These are phyloP conservation scores for Cryptosporidium muris DNA, from an alignment of 169 alveolate genomes.

Conservation along the genomic window DNA sequence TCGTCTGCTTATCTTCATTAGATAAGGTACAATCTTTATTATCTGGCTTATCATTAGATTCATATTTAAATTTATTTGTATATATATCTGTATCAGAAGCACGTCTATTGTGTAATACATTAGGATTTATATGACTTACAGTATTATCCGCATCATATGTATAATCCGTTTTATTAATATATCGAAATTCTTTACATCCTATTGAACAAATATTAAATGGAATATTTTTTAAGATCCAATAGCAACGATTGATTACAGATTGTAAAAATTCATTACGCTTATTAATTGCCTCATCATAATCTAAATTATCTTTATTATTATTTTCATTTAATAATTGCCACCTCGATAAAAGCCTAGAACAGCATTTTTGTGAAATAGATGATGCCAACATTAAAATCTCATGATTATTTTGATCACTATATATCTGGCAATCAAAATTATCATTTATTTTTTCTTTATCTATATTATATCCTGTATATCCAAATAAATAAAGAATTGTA, in stretches of 20 bases:
- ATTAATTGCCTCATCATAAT: background rate
- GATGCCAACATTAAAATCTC: slow-evolving; percentile 10
- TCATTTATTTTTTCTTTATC: too few relatives aligned
- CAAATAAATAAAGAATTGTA: slow-evolving; percentile 43
- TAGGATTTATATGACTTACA: background rate
- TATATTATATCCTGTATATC: background rate
- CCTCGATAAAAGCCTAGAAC: slow-evolving; percentile 34
- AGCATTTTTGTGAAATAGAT: slow-evolving; percentile 28
- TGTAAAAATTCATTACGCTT: slow-evolving; percentile 7
- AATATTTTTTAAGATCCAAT: slow-evolving; percentile 44
- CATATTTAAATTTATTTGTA: too few relatives aligned
- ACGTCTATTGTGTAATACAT: slow-evolving; percentile 35
- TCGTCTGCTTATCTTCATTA: background rate
- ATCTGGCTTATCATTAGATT: too few relatives aligned
- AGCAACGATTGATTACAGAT: slow-evolving; percentile 23
- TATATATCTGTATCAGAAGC: slow-evolving; percentile 56
- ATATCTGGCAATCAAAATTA: background rate
- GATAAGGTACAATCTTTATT: too few relatives aligned
- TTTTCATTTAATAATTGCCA: slow-evolving; percentile 13
- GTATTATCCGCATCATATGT: background rate
- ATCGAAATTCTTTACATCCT: background rate
- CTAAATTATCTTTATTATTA: slow-evolving; percentile 20
- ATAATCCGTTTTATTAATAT: background rate
- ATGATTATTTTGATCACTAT: slow-evolving; percentile 4
- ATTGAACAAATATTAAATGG: slow-evolving; percentile 21